These are phyloP conservation scores for Apiotrichum porosum DNA, from an alignment of 1,284 basidiomycete species.

Conservation along the genomic window DNA sequence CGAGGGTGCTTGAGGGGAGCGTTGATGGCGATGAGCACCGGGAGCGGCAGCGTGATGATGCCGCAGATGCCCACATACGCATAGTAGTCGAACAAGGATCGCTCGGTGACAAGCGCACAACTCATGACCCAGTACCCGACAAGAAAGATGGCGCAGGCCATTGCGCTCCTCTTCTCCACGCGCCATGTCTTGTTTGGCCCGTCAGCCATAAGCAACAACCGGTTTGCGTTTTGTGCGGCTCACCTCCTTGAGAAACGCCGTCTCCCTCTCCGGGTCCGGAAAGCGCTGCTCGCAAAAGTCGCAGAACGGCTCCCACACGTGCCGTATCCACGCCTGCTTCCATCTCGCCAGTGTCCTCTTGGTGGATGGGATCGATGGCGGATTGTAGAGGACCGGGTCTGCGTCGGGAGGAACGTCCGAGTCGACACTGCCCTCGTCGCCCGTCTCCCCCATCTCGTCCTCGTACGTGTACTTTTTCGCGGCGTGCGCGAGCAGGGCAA, in stretches of 20 bases:
- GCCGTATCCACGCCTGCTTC: background rate
- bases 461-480: background rate
- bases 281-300: constrained; percentile 44
- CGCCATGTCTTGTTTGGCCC: background rate
- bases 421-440: background rate
- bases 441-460: background rate
- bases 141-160: constrained; percentile 28
- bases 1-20: background rate
- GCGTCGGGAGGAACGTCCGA: too few relatives aligned
- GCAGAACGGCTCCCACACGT: background rate
- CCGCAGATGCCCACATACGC: constrained; percentile 37
- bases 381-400: too few relatives aligned
- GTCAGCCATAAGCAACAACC: too few relatives aligned
- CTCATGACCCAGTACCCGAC: constrained; percentile 61
- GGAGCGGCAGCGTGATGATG: constrained; percentile 36
- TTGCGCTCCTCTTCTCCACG: background rate
- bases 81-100: constrained; percentile 54
- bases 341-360: too few relatives aligned
- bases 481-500: background rate
- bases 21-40: constrained; percentile 36
- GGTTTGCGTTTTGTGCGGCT: too few relatives aligned
- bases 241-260: constrained; percentile 39
- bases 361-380: too few relatives aligned
- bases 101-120: constrained; percentile 67
- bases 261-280: constrained; percentile 39